Conservation (phyloP, 1,139 yeast genomes). For the Protomyces pachydermus region DNA sequence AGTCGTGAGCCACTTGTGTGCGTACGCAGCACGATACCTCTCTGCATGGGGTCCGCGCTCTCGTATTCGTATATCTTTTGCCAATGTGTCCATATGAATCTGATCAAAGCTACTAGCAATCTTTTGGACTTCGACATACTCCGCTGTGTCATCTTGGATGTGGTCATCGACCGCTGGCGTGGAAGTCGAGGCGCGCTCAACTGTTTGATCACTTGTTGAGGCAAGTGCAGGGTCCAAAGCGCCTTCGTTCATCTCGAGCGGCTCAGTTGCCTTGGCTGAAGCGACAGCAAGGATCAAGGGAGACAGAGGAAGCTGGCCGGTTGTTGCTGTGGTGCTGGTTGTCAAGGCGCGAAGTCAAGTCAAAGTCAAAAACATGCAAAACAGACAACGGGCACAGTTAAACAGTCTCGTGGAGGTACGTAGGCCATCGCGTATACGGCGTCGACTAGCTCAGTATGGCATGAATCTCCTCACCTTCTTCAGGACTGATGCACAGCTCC, state of each 20-base stretch:
- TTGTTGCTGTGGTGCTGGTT: not conserved
- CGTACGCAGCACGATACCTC: constrained; percentile 6
- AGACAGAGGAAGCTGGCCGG: not conserved
- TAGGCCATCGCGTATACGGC: no score
- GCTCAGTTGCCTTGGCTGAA: not conserved
- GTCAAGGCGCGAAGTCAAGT: not conserved
- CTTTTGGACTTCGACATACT: constrained; percentile 5
- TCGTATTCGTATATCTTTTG: not conserved
- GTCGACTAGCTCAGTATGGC: constrained; percentile 7
- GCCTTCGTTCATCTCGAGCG: not conserved
- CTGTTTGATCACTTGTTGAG: not conserved
- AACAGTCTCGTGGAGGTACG: no score
- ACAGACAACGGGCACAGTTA: not conserved
- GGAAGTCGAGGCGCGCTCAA: not conserved
- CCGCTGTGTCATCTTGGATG: constrained; percentile 1
- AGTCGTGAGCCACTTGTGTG: constrained; percentile 14
- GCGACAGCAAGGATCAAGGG: not conserved
- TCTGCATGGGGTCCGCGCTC: constrained; percentile 13
- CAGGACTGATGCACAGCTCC: constrained; percentile 29
- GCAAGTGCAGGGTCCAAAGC: not conserved
- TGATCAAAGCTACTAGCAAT: constrained; percentile 6
- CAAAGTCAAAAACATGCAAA: not conserved
- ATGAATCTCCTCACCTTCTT: constrained; percentile 29
- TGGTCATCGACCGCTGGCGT: not conserved
- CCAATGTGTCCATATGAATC: constrained; percentile 1